Base-by-base conservation (phyloP, 768 basidiomycete species). In the Chalciporus piperatus region DNA sequence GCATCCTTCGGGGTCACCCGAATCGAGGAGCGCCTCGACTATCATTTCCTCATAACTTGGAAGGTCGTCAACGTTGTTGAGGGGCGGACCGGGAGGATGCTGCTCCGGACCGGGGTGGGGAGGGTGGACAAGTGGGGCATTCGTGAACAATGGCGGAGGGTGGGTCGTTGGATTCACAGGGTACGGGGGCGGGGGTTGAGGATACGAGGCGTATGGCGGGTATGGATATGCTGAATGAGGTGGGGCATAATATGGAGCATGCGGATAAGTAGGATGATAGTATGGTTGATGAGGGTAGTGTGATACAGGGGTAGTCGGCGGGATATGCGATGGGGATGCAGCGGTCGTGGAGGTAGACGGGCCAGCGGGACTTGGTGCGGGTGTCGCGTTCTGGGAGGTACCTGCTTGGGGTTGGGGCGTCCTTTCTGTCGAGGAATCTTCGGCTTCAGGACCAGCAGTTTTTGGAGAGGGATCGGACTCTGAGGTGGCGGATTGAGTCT, bases 11-110 rank as follows among this genome's bases (percentile, higher is more conserved):
- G 82, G 74, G 51, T 90, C 88, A 7, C 70, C 74, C 39, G 80
- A 76, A 49, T 85, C 86, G 13, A 73, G 69, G 22, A 94, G 71
- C 1, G 89, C 90, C 62, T 89, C 87, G 11, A 86, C 87, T 16
- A 93, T 88, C 92, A 94, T 94, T 55, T 93, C 91, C 62, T 94
- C 91, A 51, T 94, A 94, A 56, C 86, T 88, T 7, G 91, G 91
- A 44, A 93, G 74, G 59, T 90, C 80, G n/a, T 77, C 78, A 0
- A 66, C 48, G 23, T 49, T 58, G 32, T 45, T 61, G 17, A 54
- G 57, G 2, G 65, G 54, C 32, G 65, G 54, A 30, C 56, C 59
- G 1, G 56, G 60, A 35, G 58, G 59, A 20, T 56, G 47, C 9
- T 64, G 65, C 39, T 70, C 69, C 14, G 68, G 58, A 19, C 70